Conservation (phyloP, 1,284 basidiomycete species). For the Microbotryum lychnidis-dioicae region DNA sequence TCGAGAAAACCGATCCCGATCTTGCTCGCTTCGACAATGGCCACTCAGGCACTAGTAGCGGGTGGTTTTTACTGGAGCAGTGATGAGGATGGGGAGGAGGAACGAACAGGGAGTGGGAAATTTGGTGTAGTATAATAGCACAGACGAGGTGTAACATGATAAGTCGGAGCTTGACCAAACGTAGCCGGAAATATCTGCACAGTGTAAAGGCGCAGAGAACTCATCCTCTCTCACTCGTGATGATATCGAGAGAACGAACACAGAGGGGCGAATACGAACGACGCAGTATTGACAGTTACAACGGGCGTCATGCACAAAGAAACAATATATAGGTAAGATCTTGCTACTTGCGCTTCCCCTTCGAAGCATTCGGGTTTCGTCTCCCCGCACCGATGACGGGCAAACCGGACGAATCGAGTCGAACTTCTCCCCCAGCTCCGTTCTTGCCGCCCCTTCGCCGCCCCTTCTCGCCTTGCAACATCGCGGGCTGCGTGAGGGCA, state of each 20-base stretch:
- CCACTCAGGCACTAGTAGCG: constrained; percentile 5
- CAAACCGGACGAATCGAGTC: constrained; percentile 47
- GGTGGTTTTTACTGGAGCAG: too few relatives aligned
- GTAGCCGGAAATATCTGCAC: too few relatives aligned
- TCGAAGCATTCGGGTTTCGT: constrained; percentile 76
- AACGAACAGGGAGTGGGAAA: too few relatives aligned
- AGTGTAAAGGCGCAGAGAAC: too few relatives aligned
- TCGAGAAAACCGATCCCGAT: constrained; percentile 18
- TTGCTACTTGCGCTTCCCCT: constrained; percentile 43
- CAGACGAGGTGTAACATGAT: too few relatives aligned
- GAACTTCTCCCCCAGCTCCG: constrained; percentile 49
- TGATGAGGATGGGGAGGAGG: too few relatives aligned
- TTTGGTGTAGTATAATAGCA: too few relatives aligned
- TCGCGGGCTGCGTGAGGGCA: constrained; percentile 62
- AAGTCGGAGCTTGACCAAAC: too few relatives aligned
- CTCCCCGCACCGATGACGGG: constrained; percentile 74
- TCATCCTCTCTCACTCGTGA: too few relatives aligned
- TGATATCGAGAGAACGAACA: too few relatives aligned
- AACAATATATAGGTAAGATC: background rate
- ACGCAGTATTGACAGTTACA: too few relatives aligned
- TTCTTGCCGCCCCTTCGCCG: constrained; percentile 58
- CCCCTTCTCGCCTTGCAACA: constrained; percentile 63
- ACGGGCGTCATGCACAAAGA: background rate
- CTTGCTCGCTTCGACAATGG: constrained; percentile 10
- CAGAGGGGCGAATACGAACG: too few relatives aligned